Conservation (phyloP, 2,329 filamentous ascomycete species). For the Neonectria ditissima region DNA sequence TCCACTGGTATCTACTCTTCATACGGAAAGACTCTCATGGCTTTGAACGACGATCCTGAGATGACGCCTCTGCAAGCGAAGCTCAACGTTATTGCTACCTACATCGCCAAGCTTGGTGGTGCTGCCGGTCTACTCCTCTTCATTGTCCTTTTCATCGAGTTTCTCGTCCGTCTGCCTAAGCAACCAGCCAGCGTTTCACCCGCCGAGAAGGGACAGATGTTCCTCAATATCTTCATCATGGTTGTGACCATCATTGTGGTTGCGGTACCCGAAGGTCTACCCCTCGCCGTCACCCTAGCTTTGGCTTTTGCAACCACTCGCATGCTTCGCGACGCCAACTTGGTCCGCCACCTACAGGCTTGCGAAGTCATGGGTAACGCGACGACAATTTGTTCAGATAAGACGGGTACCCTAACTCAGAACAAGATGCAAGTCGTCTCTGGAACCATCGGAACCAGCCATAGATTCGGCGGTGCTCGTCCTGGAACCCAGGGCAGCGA, state of each 20-base stretch:
- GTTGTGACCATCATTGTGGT: constrained; percentile 85
- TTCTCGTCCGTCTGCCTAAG: constrained; percentile 75
- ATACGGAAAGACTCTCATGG: constrained; percentile 81
- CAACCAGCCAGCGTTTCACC: constrained; percentile 62
- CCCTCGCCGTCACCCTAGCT: constrained; percentile 81
- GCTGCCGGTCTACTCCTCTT: constrained; percentile 84
- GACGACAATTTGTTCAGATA: constrained; percentile 76
- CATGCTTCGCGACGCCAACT: constrained; percentile 82
- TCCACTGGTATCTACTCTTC: constrained; percentile 79
- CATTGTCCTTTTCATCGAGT: constrained; percentile 87
- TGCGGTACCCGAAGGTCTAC: constrained; percentile 81
- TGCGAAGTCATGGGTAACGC: constrained; percentile 88
- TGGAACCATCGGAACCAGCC: constrained; percentile 66
- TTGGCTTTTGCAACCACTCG: constrained; percentile 81
- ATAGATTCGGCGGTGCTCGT: constrained; percentile 63
- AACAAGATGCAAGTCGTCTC: constrained; percentile 77
- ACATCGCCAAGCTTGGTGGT: constrained; percentile 82
- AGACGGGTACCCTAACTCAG: constrained; percentile 75
- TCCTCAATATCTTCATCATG: constrained; percentile 81
- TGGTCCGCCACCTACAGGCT: constrained; percentile 80
- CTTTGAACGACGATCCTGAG: constrained; percentile 78
- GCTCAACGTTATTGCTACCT: constrained; percentile 79
- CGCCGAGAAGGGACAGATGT: constrained; percentile 81
- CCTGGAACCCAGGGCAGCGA: constrained; percentile 41
- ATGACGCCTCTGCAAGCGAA: constrained; percentile 83